A percentile compares a stretch with the other conserved stretches of the same genome.
Conservation (phyloP, 2,329 filamentous ascomycete genomes). For the Beauveria australis region DNA sequence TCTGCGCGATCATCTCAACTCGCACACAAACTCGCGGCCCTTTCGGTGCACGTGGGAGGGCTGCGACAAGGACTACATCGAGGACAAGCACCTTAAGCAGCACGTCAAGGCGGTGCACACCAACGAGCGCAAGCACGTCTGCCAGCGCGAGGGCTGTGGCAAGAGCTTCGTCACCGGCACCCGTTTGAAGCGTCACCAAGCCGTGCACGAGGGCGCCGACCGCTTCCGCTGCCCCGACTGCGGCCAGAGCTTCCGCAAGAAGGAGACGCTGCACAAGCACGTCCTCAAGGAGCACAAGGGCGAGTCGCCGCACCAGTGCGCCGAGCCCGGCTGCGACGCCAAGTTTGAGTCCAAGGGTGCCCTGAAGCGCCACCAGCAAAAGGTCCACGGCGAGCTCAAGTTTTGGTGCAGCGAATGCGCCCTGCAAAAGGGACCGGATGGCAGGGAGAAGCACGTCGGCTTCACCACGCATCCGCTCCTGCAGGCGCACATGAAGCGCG, state of each 20-base stretch:
- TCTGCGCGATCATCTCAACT: constrained; percentile 70
- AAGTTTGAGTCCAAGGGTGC: constrained; percentile 67
- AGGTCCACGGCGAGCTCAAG: constrained; percentile 59
- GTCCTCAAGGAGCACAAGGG: constrained; percentile 68
- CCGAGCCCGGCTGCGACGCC: constrained; percentile 49
- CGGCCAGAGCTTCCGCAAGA: constrained; percentile 74
- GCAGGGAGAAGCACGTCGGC: constrained; percentile 36
- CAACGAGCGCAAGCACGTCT: constrained; percentile 60
- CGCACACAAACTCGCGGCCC: constrained; percentile 77
- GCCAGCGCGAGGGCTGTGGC: constrained; percentile 62
- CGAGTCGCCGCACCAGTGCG: constrained; percentile 63
- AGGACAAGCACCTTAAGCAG: constrained; percentile 77
- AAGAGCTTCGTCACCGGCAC: constrained; percentile 79
- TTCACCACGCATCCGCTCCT: constrained; percentile 69
- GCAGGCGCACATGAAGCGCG: constrained; percentile 62
- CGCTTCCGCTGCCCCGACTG: constrained; percentile 70
- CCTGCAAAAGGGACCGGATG: constrained; percentile 29
- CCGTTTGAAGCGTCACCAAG: constrained; percentile 65
- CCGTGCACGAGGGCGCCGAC: constrained; percentile 67
- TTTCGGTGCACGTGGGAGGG: constrained; percentile 61
- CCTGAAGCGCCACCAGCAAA: constrained; percentile 62
- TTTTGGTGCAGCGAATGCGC: constrained; percentile 74
- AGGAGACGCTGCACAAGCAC: constrained; percentile 77
- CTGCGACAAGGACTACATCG: constrained; percentile 78
- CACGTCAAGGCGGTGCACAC: constrained; percentile 79